These are phyloP conservation scores for Pharus latifolius DNA, from an alignment of 176 grass and related monocot genomes.

Conservation along the genomic window DNA sequence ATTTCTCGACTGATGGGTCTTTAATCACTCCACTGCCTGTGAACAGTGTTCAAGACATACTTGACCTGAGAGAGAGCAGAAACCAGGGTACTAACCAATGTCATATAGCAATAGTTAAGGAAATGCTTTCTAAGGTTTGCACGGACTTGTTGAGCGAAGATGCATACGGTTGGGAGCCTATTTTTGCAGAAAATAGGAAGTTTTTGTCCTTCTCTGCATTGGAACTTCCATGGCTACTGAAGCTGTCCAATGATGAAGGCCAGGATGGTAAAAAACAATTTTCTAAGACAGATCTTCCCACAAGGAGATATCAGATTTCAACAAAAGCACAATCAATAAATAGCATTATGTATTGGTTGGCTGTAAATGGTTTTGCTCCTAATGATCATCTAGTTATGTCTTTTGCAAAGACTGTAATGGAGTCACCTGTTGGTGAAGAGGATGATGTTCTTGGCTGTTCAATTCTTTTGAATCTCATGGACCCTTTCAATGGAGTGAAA, in stretches of 20 bases:
- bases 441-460: constrained; percentile 58
- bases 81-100: constrained; percentile 32
- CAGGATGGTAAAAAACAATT: constrained; percentile 31
- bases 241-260: constrained; percentile 50
- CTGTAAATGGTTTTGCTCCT: constrained; percentile 51
- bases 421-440: constrained; percentile 61
- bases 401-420: constrained; percentile 71
- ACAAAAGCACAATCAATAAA: constrained; percentile 46
- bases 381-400: constrained; percentile 66
- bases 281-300: constrained; percentile 25
- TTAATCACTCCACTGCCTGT: constrained; percentile 36
- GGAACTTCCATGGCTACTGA: constrained; percentile 80
- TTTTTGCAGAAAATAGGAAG: constrained; percentile 60
- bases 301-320: constrained; percentile 39
- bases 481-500: constrained; percentile 80
- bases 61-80: constrained; percentile 37
- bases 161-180: constrained; percentile 26
- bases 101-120: constrained; percentile 32
- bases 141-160: constrained; percentile 50
- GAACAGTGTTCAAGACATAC: constrained; percentile 49
- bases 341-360: constrained; percentile 66
- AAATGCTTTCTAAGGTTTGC: constrained; percentile 61
- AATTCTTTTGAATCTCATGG: constrained; percentile 79
- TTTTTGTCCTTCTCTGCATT: constrained; percentile 52
- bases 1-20: constrained; percentile 39